Evolutionary conservation across 352 stramenopile species (phyloP), one percentile per base, ranked within the genome.

Genomic region (Phytopythium helicoides): DNA sequence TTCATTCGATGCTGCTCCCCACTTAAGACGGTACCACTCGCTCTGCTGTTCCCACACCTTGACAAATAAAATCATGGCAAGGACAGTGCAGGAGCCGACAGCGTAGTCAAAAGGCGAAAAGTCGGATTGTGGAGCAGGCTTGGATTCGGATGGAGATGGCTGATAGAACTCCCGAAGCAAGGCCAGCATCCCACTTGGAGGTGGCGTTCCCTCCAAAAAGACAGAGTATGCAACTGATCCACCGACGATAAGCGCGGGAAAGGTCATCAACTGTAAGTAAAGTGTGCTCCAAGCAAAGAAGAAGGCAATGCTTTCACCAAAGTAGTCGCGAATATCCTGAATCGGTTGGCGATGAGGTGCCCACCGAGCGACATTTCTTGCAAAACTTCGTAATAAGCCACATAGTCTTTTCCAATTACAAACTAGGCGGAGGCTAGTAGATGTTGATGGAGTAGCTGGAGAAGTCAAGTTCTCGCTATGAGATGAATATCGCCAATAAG

Each of bases 281-380:
- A 87, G 85, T 3, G 69, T 68, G 21, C 95, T 53, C 76, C 86
- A 97, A 15, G 89, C 89, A 68, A 97, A 97, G 75, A 96, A 97
- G 46, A 96, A 97, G 19, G 79, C 89, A 25, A 95, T 71, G 21
- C 65, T 54, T 50, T 97, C 87, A 22, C 89, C 89, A 69, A 95
- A 96, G 60, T 97, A 97, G 49, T 92, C 71, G 10, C 76, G 68
- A 2, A 97, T 70, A 33, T 64, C 39, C 47, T 87, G 77, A 2
- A 96, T 62, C 3, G 88, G 88, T 59, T 96, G 87, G 0, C 68
- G 73, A 37, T 93, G 83, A 10, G 77, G 74, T 15, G 62, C 61
- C 5, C 72, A 23, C 1, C 77, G 66, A 8, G 54, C 61, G 0
- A 85, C 35, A 34, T 66, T 50, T 52, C 73, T 82, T 33, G 5